Conservation (phyloP, 441 rosid genomes). For the Pelargonium australe region DNA sequence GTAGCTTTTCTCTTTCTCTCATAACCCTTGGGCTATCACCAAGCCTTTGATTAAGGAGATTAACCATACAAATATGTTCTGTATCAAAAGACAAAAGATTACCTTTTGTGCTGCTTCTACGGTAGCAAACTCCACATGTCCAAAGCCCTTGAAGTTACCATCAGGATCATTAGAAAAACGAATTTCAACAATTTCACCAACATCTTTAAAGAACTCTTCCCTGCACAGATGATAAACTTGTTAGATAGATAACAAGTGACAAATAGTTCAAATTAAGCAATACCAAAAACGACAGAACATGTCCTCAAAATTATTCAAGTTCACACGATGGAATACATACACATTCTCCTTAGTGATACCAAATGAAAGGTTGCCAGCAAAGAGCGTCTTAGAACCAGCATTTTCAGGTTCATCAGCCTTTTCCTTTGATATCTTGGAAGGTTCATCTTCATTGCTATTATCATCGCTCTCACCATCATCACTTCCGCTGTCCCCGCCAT, state of each 20-base stretch:
- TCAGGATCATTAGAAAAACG: conserved; percentile 49
- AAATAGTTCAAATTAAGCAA: too few species aligned
- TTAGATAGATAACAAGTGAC: too few species aligned
- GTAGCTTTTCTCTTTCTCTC: too few species aligned
- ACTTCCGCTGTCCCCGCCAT: too few species aligned
- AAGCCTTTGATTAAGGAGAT: too few species aligned
- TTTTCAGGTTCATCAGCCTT: conserved; percentile 29
- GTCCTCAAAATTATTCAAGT: too few species aligned
- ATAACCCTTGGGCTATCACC: too few species aligned
- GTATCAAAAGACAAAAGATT: not conserved
- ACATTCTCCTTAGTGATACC: conserved; percentile 47
- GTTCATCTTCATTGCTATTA: too few species aligned
- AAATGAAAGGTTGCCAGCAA: conserved; percentile 62
- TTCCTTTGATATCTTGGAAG: too few species aligned
- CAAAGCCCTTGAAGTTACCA: conserved; percentile 59
- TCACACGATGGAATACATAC: conserved; percentile 34
- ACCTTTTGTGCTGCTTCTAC: conserved; percentile 69
- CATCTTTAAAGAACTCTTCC: conserved; percentile 56
- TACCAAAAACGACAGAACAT: too few species aligned
- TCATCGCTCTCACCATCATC: too few species aligned
- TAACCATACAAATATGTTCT: not conserved
- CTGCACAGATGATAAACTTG: conserved; percentile 30
- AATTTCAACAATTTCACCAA: conserved; percentile 63
- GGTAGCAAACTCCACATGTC: conserved; percentile 73
- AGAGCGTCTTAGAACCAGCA: conserved; percentile 54